Evolutionary conservation across 495 filamentous ascomycete genomes (phyloP).

Genomic region (Annulohypoxylon maeteangense): DNA sequence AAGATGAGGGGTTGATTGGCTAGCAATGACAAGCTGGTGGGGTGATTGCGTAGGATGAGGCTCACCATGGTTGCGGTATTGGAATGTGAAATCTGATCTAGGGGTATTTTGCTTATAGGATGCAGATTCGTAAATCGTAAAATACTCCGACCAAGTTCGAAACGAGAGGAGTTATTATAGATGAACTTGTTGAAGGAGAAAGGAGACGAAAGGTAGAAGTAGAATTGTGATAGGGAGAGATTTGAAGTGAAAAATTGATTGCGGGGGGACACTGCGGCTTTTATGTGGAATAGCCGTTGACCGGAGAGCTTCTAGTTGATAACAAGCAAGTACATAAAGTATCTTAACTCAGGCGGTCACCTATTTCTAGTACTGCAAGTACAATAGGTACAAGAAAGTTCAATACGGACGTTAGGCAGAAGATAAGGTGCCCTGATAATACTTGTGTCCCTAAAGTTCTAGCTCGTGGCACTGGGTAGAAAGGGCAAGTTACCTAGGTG

Average conservation of each 20-base stretch:
- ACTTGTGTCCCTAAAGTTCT: constrained; percentile 6
- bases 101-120: constrained; percentile 13
- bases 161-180: constrained; percentile 14
- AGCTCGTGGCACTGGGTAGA: constrained; percentile 15
- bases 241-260: constrained; percentile 14
- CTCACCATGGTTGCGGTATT: constrained; percentile 49
- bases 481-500: background rate
- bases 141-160: constrained; percentile 13
- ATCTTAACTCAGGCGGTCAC: background rate
- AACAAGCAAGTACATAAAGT: constrained; percentile 11
- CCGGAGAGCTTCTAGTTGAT: constrained; percentile 19
- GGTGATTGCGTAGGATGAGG: constrained; percentile 42
- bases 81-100: constrained; percentile 27
- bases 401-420: constrained; percentile 7
- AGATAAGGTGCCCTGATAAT: constrained; percentile 12
- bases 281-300: constrained; percentile 40
- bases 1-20: constrained; percentile 46
- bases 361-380: background rate
- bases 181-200: constrained; percentile 16
- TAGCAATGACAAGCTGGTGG: constrained; percentile 42
- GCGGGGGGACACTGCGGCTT: constrained; percentile 43
- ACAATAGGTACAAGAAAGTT: background rate
- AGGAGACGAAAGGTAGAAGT: background rate
- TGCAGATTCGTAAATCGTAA: constrained; percentile 16
- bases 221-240: constrained; percentile 14